Conservation (phyloP, 371 early-diverging fungal genomes). For the Actinomortierella ambigua region DNA sequence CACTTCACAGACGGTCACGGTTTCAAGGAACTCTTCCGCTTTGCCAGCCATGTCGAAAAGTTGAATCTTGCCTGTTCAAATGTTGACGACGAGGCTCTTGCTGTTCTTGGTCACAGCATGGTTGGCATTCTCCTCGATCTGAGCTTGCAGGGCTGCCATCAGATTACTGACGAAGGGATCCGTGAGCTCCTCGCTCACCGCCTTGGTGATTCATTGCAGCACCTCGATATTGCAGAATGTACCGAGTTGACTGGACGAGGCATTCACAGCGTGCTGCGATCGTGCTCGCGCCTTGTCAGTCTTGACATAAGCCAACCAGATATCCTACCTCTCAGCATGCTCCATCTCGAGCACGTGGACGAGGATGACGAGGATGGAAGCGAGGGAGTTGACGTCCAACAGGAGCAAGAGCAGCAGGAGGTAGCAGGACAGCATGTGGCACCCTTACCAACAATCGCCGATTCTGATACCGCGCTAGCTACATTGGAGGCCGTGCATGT, state of each 20-base stretch:
- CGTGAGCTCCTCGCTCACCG: conserved; percentile 26
- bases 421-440: not conserved
- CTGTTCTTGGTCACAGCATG: conserved; percentile 18
- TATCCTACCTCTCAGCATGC: conserved; percentile 35
- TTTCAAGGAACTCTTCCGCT: conserved; percentile 37
- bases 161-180: conserved; percentile 41
- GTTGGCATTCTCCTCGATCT: conserved; percentile 11
- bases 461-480: not conserved
- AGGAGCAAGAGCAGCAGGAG: not conserved
- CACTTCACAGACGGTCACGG: conserved; percentile 42
- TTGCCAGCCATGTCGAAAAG: conserved; percentile 9
- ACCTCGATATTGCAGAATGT: conserved; percentile 13
- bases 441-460: not conserved
- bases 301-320: conserved; percentile 41
- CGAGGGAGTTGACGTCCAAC: not conserved
- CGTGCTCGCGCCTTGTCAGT: conserved; percentile 22
- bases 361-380: conserved; percentile 14
- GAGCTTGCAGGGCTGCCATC: conserved; percentile 26
- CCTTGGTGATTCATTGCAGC: not conserved
- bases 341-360: conserved; percentile 23
- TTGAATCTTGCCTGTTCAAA: conserved; percentile 36
- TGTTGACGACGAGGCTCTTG: conserved; percentile 25
- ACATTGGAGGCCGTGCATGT: not conserved
- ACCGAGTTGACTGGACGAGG: conserved; percentile 42
- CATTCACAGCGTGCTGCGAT: conserved; percentile 28